Percentiles rank a stretch among this genome's conserved stretches.
Evolutionary conservation across 2,329 filamentous ascomycete species (phyloP).

Genomic region (Lecanicillium sp.): DNA sequence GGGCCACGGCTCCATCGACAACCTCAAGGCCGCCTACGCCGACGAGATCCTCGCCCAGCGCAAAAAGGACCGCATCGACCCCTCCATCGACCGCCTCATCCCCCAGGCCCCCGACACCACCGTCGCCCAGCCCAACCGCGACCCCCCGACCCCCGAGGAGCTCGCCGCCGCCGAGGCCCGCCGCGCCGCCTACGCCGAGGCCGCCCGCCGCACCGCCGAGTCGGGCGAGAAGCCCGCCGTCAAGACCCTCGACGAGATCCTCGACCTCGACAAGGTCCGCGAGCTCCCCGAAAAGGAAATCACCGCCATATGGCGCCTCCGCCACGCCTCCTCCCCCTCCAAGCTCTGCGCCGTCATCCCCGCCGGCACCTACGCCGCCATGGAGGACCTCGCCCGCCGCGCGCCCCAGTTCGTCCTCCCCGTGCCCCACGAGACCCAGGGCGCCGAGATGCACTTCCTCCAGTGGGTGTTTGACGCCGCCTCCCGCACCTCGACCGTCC

Average conservation of each 20-base stretch:
- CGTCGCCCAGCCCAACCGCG: slow-evolving; percentile 30
- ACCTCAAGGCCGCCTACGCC: slow-evolving; percentile 75
- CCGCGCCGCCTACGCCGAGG: slow-evolving; percentile 6
- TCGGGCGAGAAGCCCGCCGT: slow-evolving; percentile 27
- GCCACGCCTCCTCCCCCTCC: slow-evolving; percentile 65
- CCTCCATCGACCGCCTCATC: slow-evolving; percentile 27
- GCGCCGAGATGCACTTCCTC: slow-evolving; percentile 90
- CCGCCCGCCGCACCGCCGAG: slow-evolving; percentile 18
- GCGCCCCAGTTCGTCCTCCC: slow-evolving; percentile 91
- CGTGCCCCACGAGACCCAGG: slow-evolving; percentile 60
- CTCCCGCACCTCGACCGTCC: slow-evolving; percentile 62
- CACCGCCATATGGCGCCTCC: slow-evolving; percentile 81
- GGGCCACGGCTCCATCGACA: slow-evolving; percentile 63
- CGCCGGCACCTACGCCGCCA: slow-evolving; percentile 62
- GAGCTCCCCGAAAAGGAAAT: slow-evolving; percentile 74
- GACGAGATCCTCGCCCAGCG: slow-evolving; percentile 73
- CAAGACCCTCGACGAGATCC: slow-evolving; percentile 45
- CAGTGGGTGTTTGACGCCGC: slow-evolving; percentile 85
- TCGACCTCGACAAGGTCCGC: slow-evolving; percentile 75
- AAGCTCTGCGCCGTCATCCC: slow-evolving; percentile 83
- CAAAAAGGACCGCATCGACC: slow-evolving; percentile 55
- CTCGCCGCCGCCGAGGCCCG: slow-evolving; percentile 13
- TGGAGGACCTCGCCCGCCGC: slow-evolving; percentile 63
- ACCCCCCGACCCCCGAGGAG: slow-evolving; percentile 25
- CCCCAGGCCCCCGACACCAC: slow-evolving; percentile 32